A percentile compares a stretch with the other conserved stretches of the same genome.
Conservation (phyloP, 148 eudicot genomes). For the Agrostemma githago region DNA sequence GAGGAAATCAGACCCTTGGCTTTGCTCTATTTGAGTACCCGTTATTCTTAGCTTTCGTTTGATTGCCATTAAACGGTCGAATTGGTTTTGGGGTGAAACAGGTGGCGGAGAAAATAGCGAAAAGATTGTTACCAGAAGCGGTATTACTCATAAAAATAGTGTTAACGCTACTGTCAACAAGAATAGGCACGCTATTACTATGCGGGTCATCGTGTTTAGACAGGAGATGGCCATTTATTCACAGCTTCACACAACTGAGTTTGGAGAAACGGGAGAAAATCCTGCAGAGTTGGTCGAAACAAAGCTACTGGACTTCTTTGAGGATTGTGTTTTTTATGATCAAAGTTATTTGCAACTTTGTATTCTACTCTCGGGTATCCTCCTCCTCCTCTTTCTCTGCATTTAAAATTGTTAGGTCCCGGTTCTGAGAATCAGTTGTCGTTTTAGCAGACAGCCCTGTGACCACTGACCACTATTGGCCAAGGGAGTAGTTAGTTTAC, state of each 20-base stretch:
- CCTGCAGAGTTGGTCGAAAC: conserved; percentile 60
- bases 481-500: not conserved
- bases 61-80: not conserved
- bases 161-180: conserved; percentile 46
- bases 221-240: conserved; percentile 58
- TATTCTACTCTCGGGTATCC: conserved; percentile 44
- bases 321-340: conserved; percentile 39
- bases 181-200: conserved; percentile 60
- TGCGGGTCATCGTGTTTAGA: conserved; percentile 55
- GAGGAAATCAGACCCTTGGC: no score
- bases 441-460: no score
- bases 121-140: conserved; percentile 37
- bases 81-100: conserved; percentile 3
- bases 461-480: no score
- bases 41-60: no score
- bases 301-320: conserved; percentile 31
- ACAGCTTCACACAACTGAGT: conserved; percentile 43
- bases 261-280: conserved; percentile 49
- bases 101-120: conserved; percentile 50
- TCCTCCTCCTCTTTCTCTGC: not conserved
- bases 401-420: no score
- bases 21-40: no score
- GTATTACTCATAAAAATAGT: conserved; percentile 34
- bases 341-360: conserved; percentile 37
- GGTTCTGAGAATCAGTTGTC: no score